These are phyloP conservation scores for Drechslera avenae DNA, from an alignment of 2,329 filamentous ascomycete species.

Conservation along the genomic window DNA sequence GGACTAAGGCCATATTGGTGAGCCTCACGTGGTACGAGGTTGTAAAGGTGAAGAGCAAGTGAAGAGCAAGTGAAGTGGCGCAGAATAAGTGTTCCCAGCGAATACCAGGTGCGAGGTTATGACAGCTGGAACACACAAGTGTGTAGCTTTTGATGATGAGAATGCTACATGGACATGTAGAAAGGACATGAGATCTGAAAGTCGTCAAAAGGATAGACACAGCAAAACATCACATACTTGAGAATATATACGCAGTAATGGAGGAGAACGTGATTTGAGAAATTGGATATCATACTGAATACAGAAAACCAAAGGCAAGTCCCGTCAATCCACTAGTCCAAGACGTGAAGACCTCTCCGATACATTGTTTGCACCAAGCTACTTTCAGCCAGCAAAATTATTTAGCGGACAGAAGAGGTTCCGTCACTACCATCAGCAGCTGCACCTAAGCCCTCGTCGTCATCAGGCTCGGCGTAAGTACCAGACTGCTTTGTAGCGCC, in stretches of 20 bases:
- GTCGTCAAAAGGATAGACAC: too few relatives aligned
- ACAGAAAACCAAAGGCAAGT: too few relatives aligned
- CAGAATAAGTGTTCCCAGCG: neutral
- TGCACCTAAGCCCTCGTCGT: constrained; percentile 55
- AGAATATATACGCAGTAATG: too few relatives aligned
- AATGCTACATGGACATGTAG: too few relatives aligned
- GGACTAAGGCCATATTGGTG: neutral
- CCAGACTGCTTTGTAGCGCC: constrained; percentile 54
- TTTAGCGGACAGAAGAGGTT: constrained; percentile 27
- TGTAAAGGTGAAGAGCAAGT: neutral
- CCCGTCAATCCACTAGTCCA: too few relatives aligned
- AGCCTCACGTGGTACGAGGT: neutral
- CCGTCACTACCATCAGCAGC: constrained; percentile 45
- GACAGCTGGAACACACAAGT: too few relatives aligned
- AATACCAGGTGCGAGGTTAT: neutral
- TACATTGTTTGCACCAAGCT: too few relatives aligned
- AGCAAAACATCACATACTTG: too few relatives aligned
- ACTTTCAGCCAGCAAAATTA: neutral
- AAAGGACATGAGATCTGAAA: too few relatives aligned
- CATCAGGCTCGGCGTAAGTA: constrained; percentile 57
- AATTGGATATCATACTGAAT: neutral
- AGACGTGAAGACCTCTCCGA: too few relatives aligned
- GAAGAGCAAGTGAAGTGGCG: too few relatives aligned
- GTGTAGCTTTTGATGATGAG: too few relatives aligned
- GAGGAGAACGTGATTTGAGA: neutral